Percentiles rank a stretch among this genome's conserved stretches.
phyloP scores from a whole-genome alignment of 2,329 filamentous ascomycete species.

The Davidsoniella neocaledoniae region DNA sequence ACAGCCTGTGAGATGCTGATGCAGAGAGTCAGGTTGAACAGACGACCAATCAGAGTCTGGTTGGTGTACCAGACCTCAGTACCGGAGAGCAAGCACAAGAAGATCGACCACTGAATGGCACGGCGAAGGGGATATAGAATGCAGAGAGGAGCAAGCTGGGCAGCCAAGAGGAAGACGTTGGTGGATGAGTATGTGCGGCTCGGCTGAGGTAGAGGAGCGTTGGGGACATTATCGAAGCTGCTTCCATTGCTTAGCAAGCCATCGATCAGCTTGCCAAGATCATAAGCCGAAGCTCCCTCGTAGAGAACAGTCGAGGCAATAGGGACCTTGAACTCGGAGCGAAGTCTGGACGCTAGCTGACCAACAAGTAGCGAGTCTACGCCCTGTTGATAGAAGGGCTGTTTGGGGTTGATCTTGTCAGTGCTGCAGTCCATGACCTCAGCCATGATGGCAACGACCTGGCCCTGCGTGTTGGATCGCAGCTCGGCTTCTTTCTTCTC shows the following conservation, averaged over 20 bases:
- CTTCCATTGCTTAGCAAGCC: constrained; percentile 14
- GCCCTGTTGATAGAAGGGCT: constrained; percentile 35
- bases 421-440: constrained; percentile 25
- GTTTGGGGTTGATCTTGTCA: constrained; percentile 23
- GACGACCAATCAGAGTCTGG: constrained; percentile 24
- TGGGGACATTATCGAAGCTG: constrained; percentile 8
- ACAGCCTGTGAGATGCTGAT: constrained; percentile 26
- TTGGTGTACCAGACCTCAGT: constrained; percentile 25
- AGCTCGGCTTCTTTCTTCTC: constrained; percentile 16
- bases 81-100: constrained; percentile 30
- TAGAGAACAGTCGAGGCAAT: constrained; percentile 36
- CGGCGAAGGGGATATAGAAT: constrained; percentile 34
- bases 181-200: constrained; percentile 30
- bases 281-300: constrained; percentile 27
- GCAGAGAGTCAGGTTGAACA: constrained; percentile 30
- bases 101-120: constrained; percentile 34
- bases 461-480: constrained; percentile 19
- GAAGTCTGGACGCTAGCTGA: constrained; percentile 31
- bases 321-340: constrained; percentile 30
- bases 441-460: constrained; percentile 27
- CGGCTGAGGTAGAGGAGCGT: constrained; percentile 19
- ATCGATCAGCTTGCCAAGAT: constrained; percentile 24
- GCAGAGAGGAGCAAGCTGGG: constrained; percentile 33
- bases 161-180: constrained; percentile 28
- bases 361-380: constrained; percentile 39